phyloP scores from a whole-genome alignment of 495 filamentous ascomycete species.

The Penicillium chermesinum region DNA sequence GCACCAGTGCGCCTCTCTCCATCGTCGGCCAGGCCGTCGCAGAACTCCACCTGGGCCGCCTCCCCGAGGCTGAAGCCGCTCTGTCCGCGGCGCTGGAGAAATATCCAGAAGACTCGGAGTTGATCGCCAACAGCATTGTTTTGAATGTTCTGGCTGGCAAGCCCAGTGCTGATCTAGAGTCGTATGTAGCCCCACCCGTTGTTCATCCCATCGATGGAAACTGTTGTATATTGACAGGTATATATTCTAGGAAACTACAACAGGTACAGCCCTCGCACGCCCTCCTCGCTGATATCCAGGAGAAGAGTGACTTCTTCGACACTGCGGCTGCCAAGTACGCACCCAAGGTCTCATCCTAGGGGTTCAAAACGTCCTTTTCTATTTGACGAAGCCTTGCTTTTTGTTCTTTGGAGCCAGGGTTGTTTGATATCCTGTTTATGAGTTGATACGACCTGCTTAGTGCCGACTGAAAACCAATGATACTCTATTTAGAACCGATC shows the following conservation, averaged over 20 bases:
- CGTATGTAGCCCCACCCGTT: constrained; percentile 50
- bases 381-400: constrained; percentile 11
- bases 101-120: constrained; percentile 63
- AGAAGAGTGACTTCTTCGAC: constrained; percentile 77
- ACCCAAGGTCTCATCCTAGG: constrained; percentile 60
- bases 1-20: constrained; percentile 55
- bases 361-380: constrained; percentile 4
- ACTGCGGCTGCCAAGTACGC: constrained; percentile 72
- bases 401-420: constrained; percentile 20
- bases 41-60: constrained; percentile 83
- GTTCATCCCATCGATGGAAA: too few species aligned
- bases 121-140: constrained; percentile 77
- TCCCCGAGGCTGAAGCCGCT: constrained; percentile 84
- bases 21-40: constrained; percentile 85
- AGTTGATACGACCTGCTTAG: constrained; percentile 26
- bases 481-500: too few species aligned
- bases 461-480: constrained; percentile 11
- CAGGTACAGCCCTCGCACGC: constrained; percentile 55
- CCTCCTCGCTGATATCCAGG: constrained; percentile 61
- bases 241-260: constrained; percentile 48
- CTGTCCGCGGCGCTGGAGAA: constrained; percentile 73
- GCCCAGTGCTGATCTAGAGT: constrained; percentile 53
- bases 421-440: constrained; percentile 24
- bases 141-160: constrained; percentile 71
- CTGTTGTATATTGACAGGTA: too few species aligned